Percentiles rank a stretch among this genome's conserved stretches.
Conservation (phyloP, 2,329 filamentous ascomycete genomes). For the Apiospora aurea region DNA sequence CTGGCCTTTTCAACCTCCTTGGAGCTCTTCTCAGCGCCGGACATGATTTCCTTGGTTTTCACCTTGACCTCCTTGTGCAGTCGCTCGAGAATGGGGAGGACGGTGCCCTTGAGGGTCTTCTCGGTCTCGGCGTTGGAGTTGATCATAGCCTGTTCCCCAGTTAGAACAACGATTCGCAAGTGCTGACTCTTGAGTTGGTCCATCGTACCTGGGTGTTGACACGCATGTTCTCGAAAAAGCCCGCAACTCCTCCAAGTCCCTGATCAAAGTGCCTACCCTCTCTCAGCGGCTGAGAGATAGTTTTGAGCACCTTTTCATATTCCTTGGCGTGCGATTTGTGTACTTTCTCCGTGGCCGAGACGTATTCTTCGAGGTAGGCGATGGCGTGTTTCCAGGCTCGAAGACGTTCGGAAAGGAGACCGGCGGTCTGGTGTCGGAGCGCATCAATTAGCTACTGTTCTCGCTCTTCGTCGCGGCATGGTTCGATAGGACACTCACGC, state of each 20-base stretch:
- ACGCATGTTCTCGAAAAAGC: constrained; percentile 93
- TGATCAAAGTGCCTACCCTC: constrained; percentile 95
- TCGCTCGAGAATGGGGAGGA: constrained; percentile 87
- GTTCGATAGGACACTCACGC: constrained; percentile 50
- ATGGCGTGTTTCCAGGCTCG: constrained; percentile 97
- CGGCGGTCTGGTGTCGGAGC: constrained; percentile 65
- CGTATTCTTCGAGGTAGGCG: constrained; percentile 89
- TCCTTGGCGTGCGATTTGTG: constrained; percentile 89
- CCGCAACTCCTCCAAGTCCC: constrained; percentile 82
- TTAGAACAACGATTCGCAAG: background rate
- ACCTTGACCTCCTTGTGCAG: constrained; percentile 96
- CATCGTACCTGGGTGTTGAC: constrained; percentile 77
- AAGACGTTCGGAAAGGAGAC: constrained; percentile 83
- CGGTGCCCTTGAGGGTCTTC: constrained; percentile 84
- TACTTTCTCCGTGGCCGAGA: constrained; percentile 83
- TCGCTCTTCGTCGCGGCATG: constrained; percentile 19
- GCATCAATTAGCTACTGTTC: constrained; percentile 25
- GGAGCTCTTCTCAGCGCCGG: constrained; percentile 81
- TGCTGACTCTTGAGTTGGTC: background rate
- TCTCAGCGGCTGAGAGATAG: constrained; percentile 82
- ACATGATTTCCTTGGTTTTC: constrained; percentile 87
- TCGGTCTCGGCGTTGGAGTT: constrained; percentile 92
- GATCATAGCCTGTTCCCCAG: constrained; percentile 69
- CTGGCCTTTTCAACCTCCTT: constrained; percentile 94
- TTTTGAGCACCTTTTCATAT: constrained; percentile 95